Evolutionary conservation across 306 rosid species (phyloP), one percentile per base, ranked within the genome.

Genomic region (Cicer arietinum): DNA sequence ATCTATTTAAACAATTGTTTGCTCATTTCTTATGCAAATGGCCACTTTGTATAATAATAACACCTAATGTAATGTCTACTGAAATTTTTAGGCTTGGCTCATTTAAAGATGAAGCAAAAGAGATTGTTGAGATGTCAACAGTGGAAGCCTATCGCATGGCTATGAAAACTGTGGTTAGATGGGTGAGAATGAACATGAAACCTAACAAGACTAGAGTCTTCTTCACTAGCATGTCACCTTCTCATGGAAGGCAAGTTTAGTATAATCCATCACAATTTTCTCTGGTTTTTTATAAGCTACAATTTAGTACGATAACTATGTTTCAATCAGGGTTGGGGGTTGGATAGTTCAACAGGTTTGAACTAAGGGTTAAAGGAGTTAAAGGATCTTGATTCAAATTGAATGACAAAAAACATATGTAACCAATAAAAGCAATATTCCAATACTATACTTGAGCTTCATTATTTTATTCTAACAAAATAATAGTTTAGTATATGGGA

Each of bases 221-320:
- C 88, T 94, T 94, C 90, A 79, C 97, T 14, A 86, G 96, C 99
- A 92, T 94, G 99, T 94, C 99, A 22, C 99, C 99, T 69, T 78
- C 96, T 80, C 99, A 94, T 84, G 84, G 74, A 78, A 84, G 89
- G 99, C 92, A 35, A 69, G 79, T 66, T 72, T 45, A 40, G 67
- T 69, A 67, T 59, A 40, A 3, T 17, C 13, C 77, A 14, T 43
- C 8, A 65, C 6, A 51, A 11, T 6, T 13, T 51, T 51, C 7
- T 50, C 8, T 51, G 56, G 4, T 3, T 30, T 30, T 30, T 30
- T 30, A 30, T 30, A 30, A 30, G 5, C 20, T 51, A 51, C n/a
- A n/a, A 13, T 13, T 6, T 51, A 51, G 56, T 51, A 8, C 6
- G 1, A 10, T 12, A 12, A 6, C 53, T 12, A 12, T 47, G 4